phyloP scores from a whole-genome alignment of 495 filamentous ascomycete genomes.

The Penicillium alfredii region DNA sequence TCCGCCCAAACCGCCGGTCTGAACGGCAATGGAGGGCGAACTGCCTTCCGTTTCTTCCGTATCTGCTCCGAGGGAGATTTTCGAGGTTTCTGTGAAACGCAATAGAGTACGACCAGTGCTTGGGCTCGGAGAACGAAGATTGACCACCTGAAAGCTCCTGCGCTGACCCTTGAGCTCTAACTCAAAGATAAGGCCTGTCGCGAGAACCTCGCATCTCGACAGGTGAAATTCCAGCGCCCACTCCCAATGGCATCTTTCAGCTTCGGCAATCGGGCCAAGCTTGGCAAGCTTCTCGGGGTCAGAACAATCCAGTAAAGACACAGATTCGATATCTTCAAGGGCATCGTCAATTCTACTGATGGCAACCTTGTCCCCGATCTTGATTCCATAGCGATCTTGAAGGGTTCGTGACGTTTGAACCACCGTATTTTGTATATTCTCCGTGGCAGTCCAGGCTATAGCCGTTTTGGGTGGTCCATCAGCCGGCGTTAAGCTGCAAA shows the following conservation, averaged over 20 bases:
- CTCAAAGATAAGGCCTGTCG: constrained; percentile 41
- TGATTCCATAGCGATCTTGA: constrained; percentile 58
- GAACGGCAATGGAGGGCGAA: constrained; percentile 20
- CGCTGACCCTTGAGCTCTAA: constrained; percentile 43
- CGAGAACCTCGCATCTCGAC: constrained; percentile 39
- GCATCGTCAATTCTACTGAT: constrained; percentile 41
- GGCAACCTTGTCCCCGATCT: constrained; percentile 54
- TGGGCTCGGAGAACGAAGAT: constrained; percentile 25
- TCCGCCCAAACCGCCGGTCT: constrained; percentile 49
- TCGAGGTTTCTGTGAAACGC: constrained; percentile 27
- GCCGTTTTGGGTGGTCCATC: constrained; percentile 46
- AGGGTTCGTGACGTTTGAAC: constrained; percentile 62
- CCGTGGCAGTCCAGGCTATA: constrained; percentile 58
- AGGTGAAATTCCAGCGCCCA: constrained; percentile 56
- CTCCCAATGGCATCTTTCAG: constrained; percentile 55
- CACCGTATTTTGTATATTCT: constrained; percentile 58
- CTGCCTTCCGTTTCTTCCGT: constrained; percentile 11
- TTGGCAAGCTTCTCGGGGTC: constrained; percentile 29
- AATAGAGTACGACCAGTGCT: constrained; percentile 30
- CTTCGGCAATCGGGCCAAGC: constrained; percentile 30
- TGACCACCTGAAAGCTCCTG: constrained; percentile 38
- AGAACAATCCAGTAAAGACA: constrained; percentile 48
- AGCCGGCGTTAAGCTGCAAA: constrained; percentile 46
- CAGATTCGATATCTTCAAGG: constrained; percentile 35
- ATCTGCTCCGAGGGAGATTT: constrained; percentile 30